Conservation (phyloP, 495 filamentous ascomycete species). For the Cryomyces antarcticus region DNA sequence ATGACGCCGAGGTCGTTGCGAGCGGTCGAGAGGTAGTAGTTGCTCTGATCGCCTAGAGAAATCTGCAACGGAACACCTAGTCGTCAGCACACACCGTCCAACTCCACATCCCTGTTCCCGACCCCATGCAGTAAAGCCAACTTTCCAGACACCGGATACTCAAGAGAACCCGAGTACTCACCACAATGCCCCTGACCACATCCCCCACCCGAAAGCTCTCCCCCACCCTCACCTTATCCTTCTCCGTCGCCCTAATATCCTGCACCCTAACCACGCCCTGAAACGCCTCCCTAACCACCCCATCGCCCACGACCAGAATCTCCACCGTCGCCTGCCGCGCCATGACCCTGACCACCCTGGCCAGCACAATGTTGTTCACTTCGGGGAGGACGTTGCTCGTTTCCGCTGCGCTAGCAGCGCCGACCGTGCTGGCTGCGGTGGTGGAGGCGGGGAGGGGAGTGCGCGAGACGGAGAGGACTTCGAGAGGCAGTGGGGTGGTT, state of each 20-base stretch:
- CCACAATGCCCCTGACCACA: constrained; percentile 73
- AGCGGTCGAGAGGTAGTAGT: constrained; percentile 81
- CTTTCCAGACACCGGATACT: too few species aligned
- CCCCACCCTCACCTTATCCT: constrained; percentile 64
- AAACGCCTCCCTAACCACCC: constrained; percentile 9
- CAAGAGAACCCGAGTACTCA: constrained; percentile 21
- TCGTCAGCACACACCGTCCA: neutral
- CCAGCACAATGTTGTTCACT: constrained; percentile 62
- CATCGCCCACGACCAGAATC: constrained; percentile 58
- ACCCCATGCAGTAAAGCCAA: neutral
- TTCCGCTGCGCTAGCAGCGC: constrained; percentile 19
- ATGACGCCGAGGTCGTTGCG: constrained; percentile 83
- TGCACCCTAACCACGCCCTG: constrained; percentile 42
- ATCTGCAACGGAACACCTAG: constrained; percentile 28
- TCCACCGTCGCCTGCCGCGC: constrained; percentile 62
- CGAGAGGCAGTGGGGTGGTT: constrained; percentile 6
- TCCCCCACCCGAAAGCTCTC: constrained; percentile 89
- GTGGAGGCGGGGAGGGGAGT: constrained; percentile 5
- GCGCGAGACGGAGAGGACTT: constrained; percentile 17
- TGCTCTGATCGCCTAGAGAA: constrained; percentile 77
- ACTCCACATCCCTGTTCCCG: neutral
- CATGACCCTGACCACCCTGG: constrained; percentile 63
- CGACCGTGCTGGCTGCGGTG: constrained; percentile 7
- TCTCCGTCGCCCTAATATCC: constrained; percentile 87
- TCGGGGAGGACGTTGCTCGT: constrained; percentile 57